phyloP scores from a whole-genome alignment of 805 yeast genomes.

The Starmerella cellae region DNA sequence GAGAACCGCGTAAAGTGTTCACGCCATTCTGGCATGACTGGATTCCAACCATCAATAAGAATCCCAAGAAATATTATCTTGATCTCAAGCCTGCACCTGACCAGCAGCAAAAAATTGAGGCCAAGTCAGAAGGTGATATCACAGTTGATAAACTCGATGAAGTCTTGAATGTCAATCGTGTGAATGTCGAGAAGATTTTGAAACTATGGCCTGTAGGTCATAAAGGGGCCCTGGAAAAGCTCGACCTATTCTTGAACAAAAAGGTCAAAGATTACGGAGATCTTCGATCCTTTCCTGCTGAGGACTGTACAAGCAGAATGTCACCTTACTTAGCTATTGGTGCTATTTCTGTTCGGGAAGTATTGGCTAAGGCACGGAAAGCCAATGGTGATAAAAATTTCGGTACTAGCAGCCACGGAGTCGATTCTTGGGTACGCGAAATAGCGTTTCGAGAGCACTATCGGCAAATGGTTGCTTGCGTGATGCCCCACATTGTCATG shows the following conservation, averaged over 20 bases:
- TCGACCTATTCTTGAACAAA: constrained; percentile 14
- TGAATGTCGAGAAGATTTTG: not conserved
- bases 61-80: constrained; percentile 5
- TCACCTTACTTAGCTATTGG: constrained; percentile 39
- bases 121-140: not conserved
- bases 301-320: constrained; percentile 31
- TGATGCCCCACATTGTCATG: constrained; percentile 43
- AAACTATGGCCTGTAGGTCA: constrained; percentile 28
- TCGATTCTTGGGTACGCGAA: constrained; percentile 38
- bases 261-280: constrained; percentile 27
- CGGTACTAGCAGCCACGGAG: constrained; percentile 24
- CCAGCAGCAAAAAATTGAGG: not conserved
- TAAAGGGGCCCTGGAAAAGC: constrained; percentile 25
- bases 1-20: constrained; percentile 33
- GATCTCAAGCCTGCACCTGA: not conserved
- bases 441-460: constrained; percentile 50
- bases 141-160: constrained; percentile 5
- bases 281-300: constrained; percentile 27
- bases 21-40: constrained; percentile 35
- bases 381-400: constrained; percentile 21
- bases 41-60: constrained; percentile 26
- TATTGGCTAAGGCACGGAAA: constrained; percentile 20
- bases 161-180: constrained; percentile 1
- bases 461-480: constrained; percentile 33
- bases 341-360: constrained; percentile 30